Evolutionary conservation across 2,329 filamentous ascomycete species (phyloP).

Genomic region (Zalaria sp.): DNA sequence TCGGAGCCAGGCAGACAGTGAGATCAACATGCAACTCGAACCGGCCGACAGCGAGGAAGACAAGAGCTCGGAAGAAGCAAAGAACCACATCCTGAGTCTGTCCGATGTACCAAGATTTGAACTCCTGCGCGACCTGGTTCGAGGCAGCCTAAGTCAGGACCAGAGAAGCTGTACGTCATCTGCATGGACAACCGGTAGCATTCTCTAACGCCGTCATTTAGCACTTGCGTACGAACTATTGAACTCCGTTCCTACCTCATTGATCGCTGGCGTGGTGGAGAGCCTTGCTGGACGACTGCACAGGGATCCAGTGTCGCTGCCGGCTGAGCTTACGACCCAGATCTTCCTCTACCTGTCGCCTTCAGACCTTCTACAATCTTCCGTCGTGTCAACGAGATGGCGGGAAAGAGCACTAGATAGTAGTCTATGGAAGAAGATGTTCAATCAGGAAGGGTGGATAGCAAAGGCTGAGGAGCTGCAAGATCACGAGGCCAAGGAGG

Average conservation of each 20-base stretch:
- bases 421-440: conserved; percentile 74
- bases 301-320: conserved; percentile 80
- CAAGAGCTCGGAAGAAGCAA: background rate
- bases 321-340: conserved; percentile 79
- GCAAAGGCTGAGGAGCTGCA: conserved; percentile 16
- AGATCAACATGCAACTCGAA: conserved; percentile 24
- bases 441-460: conserved; percentile 70
- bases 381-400: conserved; percentile 70
- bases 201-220: conserved; percentile 21
- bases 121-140: background rate
- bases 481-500: conserved; percentile 8
- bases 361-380: conserved; percentile 63
- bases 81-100: background rate
- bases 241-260: conserved; percentile 63
- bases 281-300: conserved; percentile 71
- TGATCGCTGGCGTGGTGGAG: conserved; percentile 67
- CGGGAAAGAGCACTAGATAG: conserved; percentile 67
- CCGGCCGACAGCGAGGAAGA: conserved; percentile 11
- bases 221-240: conserved; percentile 71
- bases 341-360: conserved; percentile 80
- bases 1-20: conserved; percentile 31
- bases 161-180: conserved; percentile 3
- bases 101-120: background rate
- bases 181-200: background rate
- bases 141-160: conserved; percentile 1